Base-by-base conservation (phyloP, 108 stramenopile genomes). In the Mediolabrus comicus region DNA sequence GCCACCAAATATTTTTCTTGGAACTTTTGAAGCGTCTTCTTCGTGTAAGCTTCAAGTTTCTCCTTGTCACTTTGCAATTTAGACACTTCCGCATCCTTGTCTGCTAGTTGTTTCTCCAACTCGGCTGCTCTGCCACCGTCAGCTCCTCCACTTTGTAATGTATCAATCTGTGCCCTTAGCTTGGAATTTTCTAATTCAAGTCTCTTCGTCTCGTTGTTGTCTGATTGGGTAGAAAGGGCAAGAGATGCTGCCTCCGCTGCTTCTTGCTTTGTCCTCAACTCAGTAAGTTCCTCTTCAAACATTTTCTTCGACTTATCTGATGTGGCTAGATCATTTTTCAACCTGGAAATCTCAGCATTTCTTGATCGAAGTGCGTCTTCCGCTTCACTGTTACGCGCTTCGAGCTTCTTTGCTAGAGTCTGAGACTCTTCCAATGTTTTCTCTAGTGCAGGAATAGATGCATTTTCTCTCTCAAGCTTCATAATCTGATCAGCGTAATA, bases 1-100 rank as follows among this genome's bases (percentile, higher is more conserved):
- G 96, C 94, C 29, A 92, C 92, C 74, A 95, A 73, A 75, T 97
- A 97, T 76, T 97, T 97, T 65, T 97, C 94, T 66, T 97, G 95
- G 67, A 97, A 95, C 74, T 92, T 96, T 52, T 91, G 84, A 17
- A 97, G 77, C 0, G 96, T 96, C 71, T 90, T 83, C 83, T 96
- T 96, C 26, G 96, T 96, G 72, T 96, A 97, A 14, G 86, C 83
- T 69, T 97, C 96, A 3, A 97, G 87, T 67, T 93, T 95, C 56
- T 96, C 96, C 77, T 96, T 97, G 71, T 95, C 96, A 26, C 72
- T 80, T 33, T 75, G 84, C 41, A 97, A 82, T 67, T 92, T 95
- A 56, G 86, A 79, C 57, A 92, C 84, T 74, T 92, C 85, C 10
- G 74, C 83, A 31, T 90, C 84, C 57, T 86, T 89, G 58, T 82